A percentile compares a stretch with the other conserved stretches of the same genome.
These are phyloP conservation scores for Lodderomyces elongisporus DNA, from an alignment of 1,139 yeast species.

Conservation along the genomic window DNA sequence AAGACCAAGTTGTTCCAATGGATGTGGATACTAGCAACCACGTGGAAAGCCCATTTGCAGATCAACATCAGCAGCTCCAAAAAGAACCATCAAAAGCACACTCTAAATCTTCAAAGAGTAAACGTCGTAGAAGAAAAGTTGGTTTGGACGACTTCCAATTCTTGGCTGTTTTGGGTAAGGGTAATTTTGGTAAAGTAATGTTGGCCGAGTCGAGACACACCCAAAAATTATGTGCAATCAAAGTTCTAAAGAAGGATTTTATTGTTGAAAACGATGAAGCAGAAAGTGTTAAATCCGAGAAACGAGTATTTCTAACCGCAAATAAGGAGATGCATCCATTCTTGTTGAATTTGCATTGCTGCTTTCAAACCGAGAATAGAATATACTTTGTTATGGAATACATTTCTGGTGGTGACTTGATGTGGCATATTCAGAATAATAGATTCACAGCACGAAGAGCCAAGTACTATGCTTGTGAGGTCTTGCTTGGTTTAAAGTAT, in stretches of 20 bases:
- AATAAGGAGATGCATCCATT: constrained; percentile 91
- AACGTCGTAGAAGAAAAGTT: constrained; percentile 57
- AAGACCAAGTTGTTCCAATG: constrained; percentile 14
- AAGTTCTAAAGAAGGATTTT: constrained; percentile 90
- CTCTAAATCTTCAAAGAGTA: constrained; percentile 9
- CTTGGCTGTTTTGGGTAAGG: constrained; percentile 91
- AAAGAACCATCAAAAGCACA: constrained; percentile 5
- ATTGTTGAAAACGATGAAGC: constrained; percentile 95
- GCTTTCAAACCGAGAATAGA: constrained; percentile 96
- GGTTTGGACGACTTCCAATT: constrained; percentile 94
- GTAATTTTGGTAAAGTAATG: constrained; percentile 97
- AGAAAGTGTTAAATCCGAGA: constrained; percentile 89
- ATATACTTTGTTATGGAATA: constrained; percentile 98
- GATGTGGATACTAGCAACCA: constrained; percentile 9
- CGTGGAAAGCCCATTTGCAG: constrained; percentile 8
- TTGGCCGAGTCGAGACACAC: constrained; percentile 87
- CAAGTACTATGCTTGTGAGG: constrained; percentile 96
- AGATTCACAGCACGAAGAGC: constrained; percentile 88
- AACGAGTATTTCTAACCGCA: constrained; percentile 86
- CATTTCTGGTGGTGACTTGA: constrained; percentile 94
- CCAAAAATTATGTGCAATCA: constrained; percentile 80
- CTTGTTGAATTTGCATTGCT: constrained; percentile 82
- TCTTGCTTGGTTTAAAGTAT: constrained; percentile 80
- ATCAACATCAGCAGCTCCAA: constrained; percentile 8
- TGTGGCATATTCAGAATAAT: constrained; percentile 98